Percentiles rank a stretch among this genome's conserved stretches.
These are phyloP conservation scores for Arthrobotrys entomopaga DNA, from an alignment of 2,329 filamentous ascomycete genomes.

Conservation along the genomic window DNA sequence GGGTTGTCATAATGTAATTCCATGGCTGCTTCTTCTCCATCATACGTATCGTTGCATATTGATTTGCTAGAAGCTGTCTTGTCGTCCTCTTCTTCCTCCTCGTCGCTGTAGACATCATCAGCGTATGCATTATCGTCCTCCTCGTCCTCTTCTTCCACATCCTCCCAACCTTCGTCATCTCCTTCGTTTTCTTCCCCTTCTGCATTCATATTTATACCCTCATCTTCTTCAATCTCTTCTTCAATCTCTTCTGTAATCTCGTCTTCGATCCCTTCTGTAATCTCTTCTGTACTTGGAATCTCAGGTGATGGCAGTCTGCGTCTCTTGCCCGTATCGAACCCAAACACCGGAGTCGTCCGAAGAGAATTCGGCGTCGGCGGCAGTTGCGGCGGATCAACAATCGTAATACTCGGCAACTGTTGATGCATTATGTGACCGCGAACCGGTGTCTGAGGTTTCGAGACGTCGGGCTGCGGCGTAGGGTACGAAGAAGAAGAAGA, in stretches of 20 bases:
- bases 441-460: conserved; percentile 45
- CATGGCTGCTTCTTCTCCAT: background rate
- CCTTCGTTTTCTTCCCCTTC: conserved; percentile 8
- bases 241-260: conserved; percentile 17
- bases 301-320: conserved; percentile 36
- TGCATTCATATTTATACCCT: background rate
- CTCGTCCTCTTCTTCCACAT: conserved; percentile 3
- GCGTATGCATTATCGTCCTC: background rate
- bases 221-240: conserved; percentile 22
- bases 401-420: conserved; percentile 48
- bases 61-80: background rate
- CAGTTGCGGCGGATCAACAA: conserved; percentile 46
- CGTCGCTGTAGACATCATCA: background rate
- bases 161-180: background rate
- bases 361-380: conserved; percentile 45
- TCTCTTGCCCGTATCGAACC: conserved; percentile 17
- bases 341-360: conserved; percentile 36
- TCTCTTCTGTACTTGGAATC: conserved; percentile 40
- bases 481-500: conserved; percentile 26
- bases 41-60: background rate
- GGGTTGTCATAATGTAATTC: background rate
- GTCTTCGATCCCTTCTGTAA: background rate
- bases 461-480: conserved; percentile 34
- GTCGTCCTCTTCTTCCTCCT: background rate
- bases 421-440: conserved; percentile 43